Percentiles rank a stretch among this genome's conserved stretches.
These are phyloP conservation scores for Trichoderma sp. DNA, from an alignment of 2,329 filamentous ascomycete species.

Conservation along the genomic window DNA sequence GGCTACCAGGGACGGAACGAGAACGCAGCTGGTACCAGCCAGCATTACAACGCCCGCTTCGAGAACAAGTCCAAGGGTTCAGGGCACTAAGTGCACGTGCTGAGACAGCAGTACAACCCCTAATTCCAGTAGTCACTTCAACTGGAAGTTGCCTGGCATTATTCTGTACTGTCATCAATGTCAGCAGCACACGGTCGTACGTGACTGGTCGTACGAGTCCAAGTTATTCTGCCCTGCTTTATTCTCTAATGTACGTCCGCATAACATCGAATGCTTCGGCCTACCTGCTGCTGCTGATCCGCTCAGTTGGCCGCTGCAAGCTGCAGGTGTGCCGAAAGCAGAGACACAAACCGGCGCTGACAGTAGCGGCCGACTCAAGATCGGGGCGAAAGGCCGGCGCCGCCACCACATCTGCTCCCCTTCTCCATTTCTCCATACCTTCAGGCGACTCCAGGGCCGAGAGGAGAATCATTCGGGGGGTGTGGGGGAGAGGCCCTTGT, in stretches of 20 bases:
- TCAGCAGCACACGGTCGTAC: neutral
- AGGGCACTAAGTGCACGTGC: neutral
- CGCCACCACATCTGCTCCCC: neutral
- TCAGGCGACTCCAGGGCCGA: neutral
- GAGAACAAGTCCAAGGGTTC: neutral
- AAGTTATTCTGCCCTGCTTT: neutral
- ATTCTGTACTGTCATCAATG: neutral
- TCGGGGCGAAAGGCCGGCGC: neutral
- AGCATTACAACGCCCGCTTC: neutral
- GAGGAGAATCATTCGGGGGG: neutral
- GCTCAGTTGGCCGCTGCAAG: neutral
- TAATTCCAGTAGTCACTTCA: neutral
- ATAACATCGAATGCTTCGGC: neutral
- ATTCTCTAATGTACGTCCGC: neutral
- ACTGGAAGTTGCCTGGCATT: neutral
- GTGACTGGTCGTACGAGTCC: neutral
- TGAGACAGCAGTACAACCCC: neutral
- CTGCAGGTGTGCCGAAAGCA: neutral
- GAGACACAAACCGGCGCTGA: conserved; percentile 3
- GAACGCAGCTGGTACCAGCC: neutral
- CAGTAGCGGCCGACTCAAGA: conserved; percentile 4
- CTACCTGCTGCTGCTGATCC: neutral
- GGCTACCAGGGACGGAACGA: neutral
- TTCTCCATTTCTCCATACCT: neutral
- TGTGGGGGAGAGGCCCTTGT: neutral